These are phyloP conservation scores for Colletotrichum magnum DNA, from an alignment of 2,329 filamentous ascomycete genomes.

Conservation along the genomic window DNA sequence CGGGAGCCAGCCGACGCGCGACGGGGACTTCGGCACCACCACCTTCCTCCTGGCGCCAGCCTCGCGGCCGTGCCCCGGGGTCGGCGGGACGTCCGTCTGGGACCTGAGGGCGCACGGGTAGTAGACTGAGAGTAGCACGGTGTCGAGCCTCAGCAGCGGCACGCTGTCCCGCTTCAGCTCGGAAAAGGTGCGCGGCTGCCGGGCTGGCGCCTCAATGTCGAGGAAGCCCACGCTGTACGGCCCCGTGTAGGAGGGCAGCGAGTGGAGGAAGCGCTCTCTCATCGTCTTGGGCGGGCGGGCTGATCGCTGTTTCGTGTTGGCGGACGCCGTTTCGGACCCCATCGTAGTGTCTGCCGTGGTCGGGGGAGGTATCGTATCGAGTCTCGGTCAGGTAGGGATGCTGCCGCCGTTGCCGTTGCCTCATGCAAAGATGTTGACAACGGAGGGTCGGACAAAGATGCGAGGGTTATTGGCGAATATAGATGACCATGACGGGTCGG, in stretches of 20 bases:
- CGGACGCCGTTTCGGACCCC: not conserved
- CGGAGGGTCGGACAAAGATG: not conserved
- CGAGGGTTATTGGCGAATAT: not conserved
- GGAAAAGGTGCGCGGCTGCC: conserved; percentile 56
- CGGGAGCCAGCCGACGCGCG: conserved; percentile 73
- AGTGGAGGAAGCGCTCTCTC: conserved; percentile 57
- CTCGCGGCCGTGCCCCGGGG: conserved; percentile 5
- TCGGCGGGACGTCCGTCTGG: conserved; percentile 46
- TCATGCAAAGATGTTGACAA: not conserved
- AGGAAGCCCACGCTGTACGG: conserved; percentile 78
- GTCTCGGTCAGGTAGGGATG: not conserved
- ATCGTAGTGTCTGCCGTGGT: not conserved
- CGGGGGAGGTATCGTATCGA: too few relatives aligned
- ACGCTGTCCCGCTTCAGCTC: conserved; percentile 55
- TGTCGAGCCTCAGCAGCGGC: conserved; percentile 61
- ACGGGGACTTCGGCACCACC: conserved; percentile 54
- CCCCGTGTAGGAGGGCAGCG: conserved; percentile 73
- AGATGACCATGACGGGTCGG: too few relatives aligned
- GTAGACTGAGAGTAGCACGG: conserved; percentile 75
- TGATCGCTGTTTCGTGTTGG: conserved; percentile 33
- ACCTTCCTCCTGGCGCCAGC: conserved; percentile 36
- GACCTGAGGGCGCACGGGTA: conserved; percentile 68
- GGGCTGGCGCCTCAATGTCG: conserved; percentile 74
- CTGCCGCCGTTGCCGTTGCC: not conserved
- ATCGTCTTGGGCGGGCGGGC: conserved; percentile 49